Percentiles rank a stretch among this genome's conserved stretches.
Conservation (phyloP, 768 basidiomycete species). For the Leucogyrophana mollusca region DNA sequence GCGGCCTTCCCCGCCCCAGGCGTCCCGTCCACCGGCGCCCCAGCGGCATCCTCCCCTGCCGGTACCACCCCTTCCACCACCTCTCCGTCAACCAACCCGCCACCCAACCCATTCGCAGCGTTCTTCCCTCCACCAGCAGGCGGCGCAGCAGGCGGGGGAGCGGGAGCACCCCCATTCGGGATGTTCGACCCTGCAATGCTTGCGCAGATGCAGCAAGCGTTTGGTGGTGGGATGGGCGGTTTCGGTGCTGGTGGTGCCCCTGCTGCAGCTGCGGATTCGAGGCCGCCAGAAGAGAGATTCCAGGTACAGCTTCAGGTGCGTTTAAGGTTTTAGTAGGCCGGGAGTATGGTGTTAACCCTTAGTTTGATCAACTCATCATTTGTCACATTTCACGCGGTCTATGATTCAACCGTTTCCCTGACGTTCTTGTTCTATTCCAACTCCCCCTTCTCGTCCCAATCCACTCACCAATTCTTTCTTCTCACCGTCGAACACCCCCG, state of each 20-base stretch:
- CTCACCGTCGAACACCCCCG: neutral
- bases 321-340: slow-evolving; percentile 6
- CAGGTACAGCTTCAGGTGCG: slow-evolving; percentile 79
- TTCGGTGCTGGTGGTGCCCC: slow-evolving; percentile 28
- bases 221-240: slow-evolving; percentile 28
- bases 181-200: slow-evolving; percentile 45
- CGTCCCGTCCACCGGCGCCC: slow-evolving; percentile 36
- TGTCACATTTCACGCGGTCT: too few species aligned
- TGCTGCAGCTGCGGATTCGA: slow-evolving; percentile 55
- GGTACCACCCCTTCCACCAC: slow-evolving; percentile 18
- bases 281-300: slow-evolving; percentile 90
- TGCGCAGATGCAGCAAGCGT: slow-evolving; percentile 35
- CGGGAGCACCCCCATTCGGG: slow-evolving; percentile 17
- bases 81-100: slow-evolving; percentile 7
- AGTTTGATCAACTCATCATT: neutral
- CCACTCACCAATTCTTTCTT: neutral
- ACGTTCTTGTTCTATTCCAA: neutral
- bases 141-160: slow-evolving; percentile 19
- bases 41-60: slow-evolving; percentile 24
- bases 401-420: too few species aligned
- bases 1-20: slow-evolving; percentile 62
- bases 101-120: slow-evolving; percentile 14
- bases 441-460: neutral
- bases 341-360: neutral
- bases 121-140: slow-evolving; percentile 19